phyloP scores from a whole-genome alignment of 2,329 filamentous ascomycete species.

The Verticillium nonalfalfae region DNA sequence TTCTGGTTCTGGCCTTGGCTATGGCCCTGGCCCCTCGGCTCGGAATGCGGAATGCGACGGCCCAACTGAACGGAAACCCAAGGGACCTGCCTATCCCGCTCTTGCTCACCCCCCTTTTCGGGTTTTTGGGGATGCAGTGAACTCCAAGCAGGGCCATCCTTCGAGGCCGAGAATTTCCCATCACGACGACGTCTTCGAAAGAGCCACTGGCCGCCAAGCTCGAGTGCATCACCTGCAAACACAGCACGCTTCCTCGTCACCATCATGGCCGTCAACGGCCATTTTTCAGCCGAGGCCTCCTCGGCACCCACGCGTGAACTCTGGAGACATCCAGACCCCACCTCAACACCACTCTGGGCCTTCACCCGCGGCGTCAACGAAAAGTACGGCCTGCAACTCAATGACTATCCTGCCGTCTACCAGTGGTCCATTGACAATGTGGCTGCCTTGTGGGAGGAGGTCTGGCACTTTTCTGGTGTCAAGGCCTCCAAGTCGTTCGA shows the following conservation, averaged over 20 bases:
- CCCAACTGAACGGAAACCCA: background rate
- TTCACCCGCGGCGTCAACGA: slow-evolving; percentile 66
- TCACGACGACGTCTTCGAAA: background rate
- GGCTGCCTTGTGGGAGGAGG: slow-evolving; percentile 73
- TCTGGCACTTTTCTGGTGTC: slow-evolving; percentile 79
- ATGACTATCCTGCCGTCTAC: slow-evolving; percentile 70
- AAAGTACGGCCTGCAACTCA: slow-evolving; percentile 56
- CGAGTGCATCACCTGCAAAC: background rate
- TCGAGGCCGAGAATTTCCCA: background rate
- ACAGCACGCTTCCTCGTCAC: background rate
- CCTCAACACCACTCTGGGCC: slow-evolving; percentile 62
- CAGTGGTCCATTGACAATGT: slow-evolving; percentile 78
- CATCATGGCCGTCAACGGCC: slow-evolving; percentile 4
- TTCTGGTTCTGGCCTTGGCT: no score
- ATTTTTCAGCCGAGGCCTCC: background rate
- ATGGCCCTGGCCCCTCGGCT: background rate
- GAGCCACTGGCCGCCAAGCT: background rate
- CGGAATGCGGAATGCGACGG: background rate
- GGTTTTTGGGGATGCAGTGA: background rate
- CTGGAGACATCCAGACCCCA: slow-evolving; percentile 65
- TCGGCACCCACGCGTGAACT: slow-evolving; percentile 37
- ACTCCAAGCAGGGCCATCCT: background rate
- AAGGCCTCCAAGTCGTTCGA: slow-evolving; percentile 58
- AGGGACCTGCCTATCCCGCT: background rate
- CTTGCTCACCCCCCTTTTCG: background rate